Base-by-base conservation (phyloP, 768 basidiomycete genomes). In the Xerocomellus dryophilus region DNA sequence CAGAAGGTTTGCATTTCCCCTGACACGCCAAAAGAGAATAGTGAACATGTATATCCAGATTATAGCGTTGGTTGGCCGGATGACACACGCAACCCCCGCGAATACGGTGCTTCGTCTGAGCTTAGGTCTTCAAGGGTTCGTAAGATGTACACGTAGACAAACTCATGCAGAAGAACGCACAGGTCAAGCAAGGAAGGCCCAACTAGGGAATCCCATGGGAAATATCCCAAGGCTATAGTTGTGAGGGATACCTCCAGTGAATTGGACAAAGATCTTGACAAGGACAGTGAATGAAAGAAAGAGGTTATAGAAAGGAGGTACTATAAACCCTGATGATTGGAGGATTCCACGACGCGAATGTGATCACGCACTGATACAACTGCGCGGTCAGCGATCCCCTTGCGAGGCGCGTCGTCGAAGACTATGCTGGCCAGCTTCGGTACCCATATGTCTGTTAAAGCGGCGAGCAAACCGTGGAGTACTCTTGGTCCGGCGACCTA, bases 261-360 rank as follows among this genome's bases (percentile, higher is more conserved):
- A 66, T 98, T 99, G 29, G 93, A 95, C 48, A 98, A 74, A 1
- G 94, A 90, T 34, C 97, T 81, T 4, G 94, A 88, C 23, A 97
- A 75, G 1, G 90, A 81, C 48, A 95, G 77, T 0, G 81, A 83
- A 70, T 98, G 82, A 74, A 98, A 98, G 65, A 96, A 83, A 5
- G 91, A 95, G 1, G 86, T 83, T 47, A 96, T 65, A 25, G 93
- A 91, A 35, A 98, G 67, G 54, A 93, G 77, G 35, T 86, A 71
- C 94, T 98, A 58, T 39, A 17, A 42, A 20, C 20, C 40, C 40
- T 27, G 51, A 42, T 40, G 29, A 48, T n/a, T 21, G 34, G 42
- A 39, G 5, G 18, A 18, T 15, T 38, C 23, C 7, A 20, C 10
- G 17, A 48, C 18, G 17, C 14, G 7, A 38, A 44, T 32, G 17